phyloP scores from a whole-genome alignment of 441 rosid genomes.

The Manihot esculenta region DNA sequence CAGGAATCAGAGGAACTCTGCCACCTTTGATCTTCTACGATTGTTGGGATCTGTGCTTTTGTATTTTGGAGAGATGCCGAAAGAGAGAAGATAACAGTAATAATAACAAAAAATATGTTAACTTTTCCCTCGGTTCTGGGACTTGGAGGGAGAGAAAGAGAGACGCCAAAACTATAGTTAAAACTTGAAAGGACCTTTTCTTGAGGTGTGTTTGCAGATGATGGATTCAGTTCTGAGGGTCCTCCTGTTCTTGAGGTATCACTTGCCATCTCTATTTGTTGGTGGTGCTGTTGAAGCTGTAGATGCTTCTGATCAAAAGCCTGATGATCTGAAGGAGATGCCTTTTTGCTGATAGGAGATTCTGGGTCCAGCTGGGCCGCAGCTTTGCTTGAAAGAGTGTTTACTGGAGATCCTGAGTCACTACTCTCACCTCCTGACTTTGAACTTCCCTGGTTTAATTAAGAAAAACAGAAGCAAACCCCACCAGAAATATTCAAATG shows the following conservation, averaged over 20 bases:
- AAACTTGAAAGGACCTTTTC: constrained; percentile 61
- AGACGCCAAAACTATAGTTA: no score
- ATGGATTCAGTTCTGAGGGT: constrained; percentile 41
- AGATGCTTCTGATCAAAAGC: constrained; percentile 41
- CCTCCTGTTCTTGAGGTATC: constrained; percentile 54
- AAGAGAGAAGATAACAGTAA: constrained; percentile 26
- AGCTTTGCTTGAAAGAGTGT: constrained; percentile 69
- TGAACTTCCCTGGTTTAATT: constrained; percentile 70
- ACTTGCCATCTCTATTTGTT: constrained; percentile 49
- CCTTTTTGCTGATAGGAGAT: constrained; percentile 74
- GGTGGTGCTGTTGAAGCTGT: constrained; percentile 36
- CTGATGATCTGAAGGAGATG: constrained; percentile 45
- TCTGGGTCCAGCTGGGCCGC: constrained; percentile 71
- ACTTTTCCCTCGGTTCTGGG: constrained; percentile 49
- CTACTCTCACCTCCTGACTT: constrained; percentile 82
- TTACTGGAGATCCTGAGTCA: constrained; percentile 86
- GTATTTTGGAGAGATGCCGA: constrained; percentile 23
- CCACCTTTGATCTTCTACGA: constrained; percentile 42
- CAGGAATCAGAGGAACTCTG: constrained; percentile 37
- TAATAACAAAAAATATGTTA: constrained; percentile 34
- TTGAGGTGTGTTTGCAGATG: constrained; percentile 55
- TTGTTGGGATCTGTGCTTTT: constrained; percentile 60
- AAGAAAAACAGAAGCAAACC: neutral
- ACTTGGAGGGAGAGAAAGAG: constrained; percentile 12
- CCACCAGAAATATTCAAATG: constrained; percentile 21